Evolutionary conservation across 1,284 basidiomycete species (phyloP).

Genomic region (Wallemia hederae): DNA sequence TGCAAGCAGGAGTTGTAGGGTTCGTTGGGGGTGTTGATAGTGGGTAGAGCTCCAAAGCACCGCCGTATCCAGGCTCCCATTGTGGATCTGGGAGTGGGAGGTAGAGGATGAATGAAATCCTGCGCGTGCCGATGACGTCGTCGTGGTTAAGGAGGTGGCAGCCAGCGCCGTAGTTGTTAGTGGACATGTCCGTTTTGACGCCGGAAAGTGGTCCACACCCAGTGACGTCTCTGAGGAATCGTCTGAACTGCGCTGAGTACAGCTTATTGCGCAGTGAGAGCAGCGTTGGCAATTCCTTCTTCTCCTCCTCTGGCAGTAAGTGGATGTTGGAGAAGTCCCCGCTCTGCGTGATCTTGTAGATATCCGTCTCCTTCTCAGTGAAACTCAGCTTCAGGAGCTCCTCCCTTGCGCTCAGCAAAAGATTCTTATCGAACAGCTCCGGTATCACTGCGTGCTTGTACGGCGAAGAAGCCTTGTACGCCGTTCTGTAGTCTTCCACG

Average conservation of each 20-base stretch:
- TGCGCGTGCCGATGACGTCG: slow-evolving; percentile 84
- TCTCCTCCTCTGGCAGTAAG: slow-evolving; percentile 42
- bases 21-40: slow-evolving; percentile 11
- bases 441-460: slow-evolving; percentile 63
- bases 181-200: slow-evolving; percentile 80
- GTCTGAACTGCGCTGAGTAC: slow-evolving; percentile 59
- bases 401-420: slow-evolving; percentile 44
- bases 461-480: slow-evolving; percentile 33
- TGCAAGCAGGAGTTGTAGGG: slow-evolving; percentile 7
- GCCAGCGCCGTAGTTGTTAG: slow-evolving; percentile 51
- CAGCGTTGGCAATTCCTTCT: slow-evolving; percentile 33
- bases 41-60: slow-evolving; percentile 84
- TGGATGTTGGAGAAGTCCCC: slow-evolving; percentile 83
- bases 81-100: slow-evolving; percentile 46
- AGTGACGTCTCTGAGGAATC: slow-evolving; percentile 60
- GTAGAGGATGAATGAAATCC: slow-evolving; percentile 91
- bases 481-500: slow-evolving; percentile 2
- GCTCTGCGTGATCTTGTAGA: slow-evolving; percentile 97
- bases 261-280: slow-evolving; percentile 65
- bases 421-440: slow-evolving; percentile 53
- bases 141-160: slow-evolving; percentile 68
- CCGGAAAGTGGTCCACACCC: slow-evolving; percentile 76
- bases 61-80: slow-evolving; percentile 63
- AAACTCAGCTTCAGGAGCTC: slow-evolving; percentile 53
- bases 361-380: slow-evolving; percentile 92